Percentiles rank a stretch among this genome's conserved stretches.
Evolutionary conservation across 2,329 filamentous ascomycete genomes (phyloP).

Genomic region (Phialemoniopsis sp.): DNA sequence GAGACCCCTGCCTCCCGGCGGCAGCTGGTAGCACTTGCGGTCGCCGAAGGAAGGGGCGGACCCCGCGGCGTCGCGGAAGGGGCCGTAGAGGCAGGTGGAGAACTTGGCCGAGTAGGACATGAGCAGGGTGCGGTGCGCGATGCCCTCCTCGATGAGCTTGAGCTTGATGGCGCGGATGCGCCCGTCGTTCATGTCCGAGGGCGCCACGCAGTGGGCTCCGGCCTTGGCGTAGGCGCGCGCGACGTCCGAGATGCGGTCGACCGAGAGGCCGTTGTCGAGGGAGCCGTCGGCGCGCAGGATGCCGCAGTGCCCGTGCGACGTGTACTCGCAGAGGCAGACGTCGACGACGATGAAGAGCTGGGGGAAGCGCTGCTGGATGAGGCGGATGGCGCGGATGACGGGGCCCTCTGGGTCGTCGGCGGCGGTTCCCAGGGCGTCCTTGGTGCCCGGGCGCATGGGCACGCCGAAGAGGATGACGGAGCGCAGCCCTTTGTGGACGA

Average conservation of each 20-base stretch:
- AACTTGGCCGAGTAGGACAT: slow-evolving; percentile 99
- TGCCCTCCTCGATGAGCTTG: slow-evolving; percentile 91
- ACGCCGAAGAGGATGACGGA: slow-evolving; percentile 97
- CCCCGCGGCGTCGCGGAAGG: slow-evolving; percentile 93
- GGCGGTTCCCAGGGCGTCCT: slow-evolving; percentile 86
- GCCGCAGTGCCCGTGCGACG: slow-evolving; percentile 94
- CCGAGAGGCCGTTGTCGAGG: slow-evolving; percentile 88
- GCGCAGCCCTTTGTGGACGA: slow-evolving; percentile 83
- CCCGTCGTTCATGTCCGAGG: slow-evolving; percentile 98
- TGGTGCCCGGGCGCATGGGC: slow-evolving; percentile 72
- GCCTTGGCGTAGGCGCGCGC: slow-evolving; percentile 95
- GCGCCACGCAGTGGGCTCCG: slow-evolving; percentile 93
- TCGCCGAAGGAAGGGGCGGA: slow-evolving; percentile 91
- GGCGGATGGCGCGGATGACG: slow-evolving; percentile 80
- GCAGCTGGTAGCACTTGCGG: slow-evolving; percentile 93
- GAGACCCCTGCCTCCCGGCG: slow-evolving; percentile 85
- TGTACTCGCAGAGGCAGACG: slow-evolving; percentile 98
- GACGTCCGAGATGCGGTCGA: slow-evolving; percentile 95
- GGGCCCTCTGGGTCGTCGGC: slow-evolving; percentile 92
- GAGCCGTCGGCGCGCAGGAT: slow-evolving; percentile 90
- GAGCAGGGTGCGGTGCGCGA: slow-evolving; percentile 84
- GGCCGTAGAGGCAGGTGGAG: slow-evolving; percentile 91
- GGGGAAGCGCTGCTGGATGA: slow-evolving; percentile 81
- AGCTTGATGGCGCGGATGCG: slow-evolving; percentile 96
- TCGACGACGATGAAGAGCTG: slow-evolving; percentile 88